Conservation (phyloP, 345 rosid genomes). For the Brassica cretica region DNA sequence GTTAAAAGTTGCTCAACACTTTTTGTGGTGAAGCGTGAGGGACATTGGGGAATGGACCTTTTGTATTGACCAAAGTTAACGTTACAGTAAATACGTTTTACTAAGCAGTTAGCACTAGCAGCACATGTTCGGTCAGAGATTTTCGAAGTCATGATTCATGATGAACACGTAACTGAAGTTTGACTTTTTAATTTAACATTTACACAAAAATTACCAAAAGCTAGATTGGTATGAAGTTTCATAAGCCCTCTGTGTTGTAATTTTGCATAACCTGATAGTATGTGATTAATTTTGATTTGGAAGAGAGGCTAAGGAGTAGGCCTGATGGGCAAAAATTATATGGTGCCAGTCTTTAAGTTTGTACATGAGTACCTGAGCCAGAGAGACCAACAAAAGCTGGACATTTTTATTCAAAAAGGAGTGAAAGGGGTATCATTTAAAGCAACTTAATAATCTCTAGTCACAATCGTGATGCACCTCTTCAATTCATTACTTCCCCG, state of each 20-base stretch:
- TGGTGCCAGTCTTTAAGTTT: constrained; percentile 32
- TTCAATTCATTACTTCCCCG: constrained; percentile 32
- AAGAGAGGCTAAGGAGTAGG: constrained; percentile 27
- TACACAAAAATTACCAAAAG: neutral
- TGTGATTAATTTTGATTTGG: neutral
- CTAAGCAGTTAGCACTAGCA: neutral
- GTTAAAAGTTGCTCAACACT: constrained; percentile 12
- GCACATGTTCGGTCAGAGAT: constrained; percentile 22
- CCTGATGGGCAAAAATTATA: constrained; percentile 24
- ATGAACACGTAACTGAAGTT: neutral
- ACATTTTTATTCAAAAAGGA: neutral
- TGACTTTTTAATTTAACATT: neutral
- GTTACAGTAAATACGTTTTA: constrained; percentile 17
- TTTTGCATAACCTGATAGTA: neutral
- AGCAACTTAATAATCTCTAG: constrained; percentile 40
- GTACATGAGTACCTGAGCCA: constrained; percentile 29
- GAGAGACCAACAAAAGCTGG: constrained; percentile 43
- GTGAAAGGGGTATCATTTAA: constrained; percentile 34
- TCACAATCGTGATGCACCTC: constrained; percentile 34
- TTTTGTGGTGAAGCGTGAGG: constrained; percentile 38
- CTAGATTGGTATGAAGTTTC: neutral
- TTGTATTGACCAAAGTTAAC: constrained; percentile 29
- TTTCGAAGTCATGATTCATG: neutral
- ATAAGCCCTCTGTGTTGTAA: neutral
- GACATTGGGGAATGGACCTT: constrained; percentile 36